Evolutionary conservation across 2,329 filamentous ascomycete genomes (phyloP).

Genomic region (Fusarium paranaense): DNA sequence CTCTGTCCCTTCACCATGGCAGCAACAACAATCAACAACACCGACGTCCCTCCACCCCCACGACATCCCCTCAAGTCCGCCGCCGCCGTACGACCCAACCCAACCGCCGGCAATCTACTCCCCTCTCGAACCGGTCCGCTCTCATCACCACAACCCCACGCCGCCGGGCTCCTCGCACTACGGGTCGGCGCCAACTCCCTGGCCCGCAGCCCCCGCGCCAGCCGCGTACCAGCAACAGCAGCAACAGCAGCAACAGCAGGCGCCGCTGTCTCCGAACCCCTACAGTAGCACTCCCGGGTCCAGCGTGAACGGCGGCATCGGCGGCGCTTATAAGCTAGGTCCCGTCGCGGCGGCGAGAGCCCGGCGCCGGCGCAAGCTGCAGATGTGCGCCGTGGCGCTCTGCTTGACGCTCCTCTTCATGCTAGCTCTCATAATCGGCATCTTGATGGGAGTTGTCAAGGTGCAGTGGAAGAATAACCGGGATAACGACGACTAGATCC

Average conservation of each 20-base stretch:
- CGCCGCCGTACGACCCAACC: constrained; percentile 45
- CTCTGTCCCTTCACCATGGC: constrained; percentile 28
- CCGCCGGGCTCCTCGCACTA: constrained; percentile 24
- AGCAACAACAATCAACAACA: background rate
- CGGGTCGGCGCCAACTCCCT: constrained; percentile 31
- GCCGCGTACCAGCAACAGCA: background rate
- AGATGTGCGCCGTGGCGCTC: constrained; percentile 38
- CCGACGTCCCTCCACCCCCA: constrained; percentile 2
- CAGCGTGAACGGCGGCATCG: constrained; percentile 23
- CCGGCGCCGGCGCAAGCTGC: constrained; percentile 35
- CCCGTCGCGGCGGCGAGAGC: constrained; percentile 38
- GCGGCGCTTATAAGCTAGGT: constrained; percentile 34
- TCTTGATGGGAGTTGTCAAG: constrained; percentile 44
- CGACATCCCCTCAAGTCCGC: constrained; percentile 38
- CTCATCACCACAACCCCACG: constrained; percentile 11
- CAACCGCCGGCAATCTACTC: constrained; percentile 43
- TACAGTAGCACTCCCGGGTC: constrained; percentile 32
- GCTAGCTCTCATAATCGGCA: constrained; percentile 41
- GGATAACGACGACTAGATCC: constrained; percentile 11
- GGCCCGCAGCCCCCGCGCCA: constrained; percentile 11
- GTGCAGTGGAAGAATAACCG: constrained; percentile 26
- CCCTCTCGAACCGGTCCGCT: constrained; percentile 27
- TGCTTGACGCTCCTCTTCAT: constrained; percentile 40
- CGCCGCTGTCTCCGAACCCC: constrained; percentile 27
- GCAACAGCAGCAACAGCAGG: background rate